phyloP scores from a whole-genome alignment of 768 basidiomycete species.

The Termitomyces sp. region DNA sequence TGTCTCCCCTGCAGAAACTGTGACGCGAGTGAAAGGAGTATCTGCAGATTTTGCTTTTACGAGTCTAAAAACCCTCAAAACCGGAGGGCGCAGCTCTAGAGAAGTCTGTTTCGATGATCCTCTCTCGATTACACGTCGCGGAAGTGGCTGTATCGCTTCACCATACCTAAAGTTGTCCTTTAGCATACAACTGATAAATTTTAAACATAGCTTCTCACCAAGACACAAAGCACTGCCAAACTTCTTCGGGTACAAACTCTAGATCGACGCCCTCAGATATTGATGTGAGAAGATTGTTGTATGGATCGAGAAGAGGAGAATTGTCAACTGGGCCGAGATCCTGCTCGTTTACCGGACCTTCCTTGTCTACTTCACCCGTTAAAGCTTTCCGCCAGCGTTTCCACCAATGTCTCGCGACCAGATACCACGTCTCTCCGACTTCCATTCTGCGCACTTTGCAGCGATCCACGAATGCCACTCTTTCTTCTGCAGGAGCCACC shows the following conservation, averaged over 20 bases:
- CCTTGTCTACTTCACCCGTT: constrained; percentile 62
- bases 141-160: constrained; percentile 43
- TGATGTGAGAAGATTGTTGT: constrained; percentile 38
- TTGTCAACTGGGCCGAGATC: constrained; percentile 78
- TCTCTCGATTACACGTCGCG: constrained; percentile 61
- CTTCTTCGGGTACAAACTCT: constrained; percentile 67
- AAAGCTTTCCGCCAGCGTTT: constrained; percentile 71
- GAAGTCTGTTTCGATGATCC: constrained; percentile 43
- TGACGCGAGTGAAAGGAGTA: constrained; percentile 28
- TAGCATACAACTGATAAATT: background rate
- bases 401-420: constrained; percentile 70
- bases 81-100: constrained; percentile 71
- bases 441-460: constrained; percentile 45
- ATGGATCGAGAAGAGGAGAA: constrained; percentile 49
- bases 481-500: constrained; percentile 35
- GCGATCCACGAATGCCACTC: constrained; percentile 42
- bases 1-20: constrained; percentile 48
- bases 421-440: constrained; percentile 72
- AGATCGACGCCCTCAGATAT: constrained; percentile 62
- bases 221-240: constrained; percentile 59
- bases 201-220: constrained; percentile 50
- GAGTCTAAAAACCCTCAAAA: constrained; percentile 50
- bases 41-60: constrained; percentile 20
- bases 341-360: constrained; percentile 53
- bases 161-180: constrained; percentile 58